Conservation (phyloP, 2,329 filamentous ascomycete genomes). For the Colletotrichum cuscutae region DNA sequence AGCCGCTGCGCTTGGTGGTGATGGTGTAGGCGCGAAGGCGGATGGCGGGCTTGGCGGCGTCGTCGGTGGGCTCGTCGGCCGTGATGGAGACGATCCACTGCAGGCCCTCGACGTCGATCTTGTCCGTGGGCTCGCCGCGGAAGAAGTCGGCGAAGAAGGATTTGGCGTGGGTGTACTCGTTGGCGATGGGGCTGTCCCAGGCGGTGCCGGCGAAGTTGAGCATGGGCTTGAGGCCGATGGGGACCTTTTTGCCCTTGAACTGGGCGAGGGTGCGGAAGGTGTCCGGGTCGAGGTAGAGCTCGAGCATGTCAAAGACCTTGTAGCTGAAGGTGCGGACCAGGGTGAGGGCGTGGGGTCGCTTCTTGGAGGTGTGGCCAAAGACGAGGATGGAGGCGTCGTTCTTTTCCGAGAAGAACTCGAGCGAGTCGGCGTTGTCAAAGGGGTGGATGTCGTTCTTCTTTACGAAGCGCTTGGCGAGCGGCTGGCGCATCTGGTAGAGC, state of each 20-base stretch:
- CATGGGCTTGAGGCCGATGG: conserved; percentile 88
- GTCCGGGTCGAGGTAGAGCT: conserved; percentile 83
- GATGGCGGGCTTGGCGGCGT: conserved; percentile 64
- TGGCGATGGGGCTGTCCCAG: conserved; percentile 83
- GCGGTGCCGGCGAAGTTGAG: conserved; percentile 89
- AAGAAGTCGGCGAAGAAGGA: conserved; percentile 91
- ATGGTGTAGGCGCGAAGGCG: conserved; percentile 87
- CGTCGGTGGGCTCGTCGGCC: conserved; percentile 69
- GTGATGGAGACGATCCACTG: conserved; percentile 89
- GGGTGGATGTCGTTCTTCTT: conserved; percentile 98
- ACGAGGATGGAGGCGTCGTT: conserved; percentile 91
- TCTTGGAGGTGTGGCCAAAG: conserved; percentile 90
- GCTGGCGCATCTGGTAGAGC: conserved; percentile 84
- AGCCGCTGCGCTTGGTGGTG: conserved; percentile 84
- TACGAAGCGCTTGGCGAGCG: conserved; percentile 88
- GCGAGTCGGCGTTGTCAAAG: conserved; percentile 87
- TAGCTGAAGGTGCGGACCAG: conserved; percentile 84
- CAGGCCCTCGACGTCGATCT: conserved; percentile 93
- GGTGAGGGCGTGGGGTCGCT: conserved; percentile 91
- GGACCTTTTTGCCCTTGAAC: conserved; percentile 81
- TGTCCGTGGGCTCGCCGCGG: conserved; percentile 76
- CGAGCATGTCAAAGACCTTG: conserved; percentile 94
- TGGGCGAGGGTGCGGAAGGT: conserved; percentile 76
- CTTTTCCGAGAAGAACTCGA: conserved; percentile 97
- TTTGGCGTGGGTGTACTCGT: conserved; percentile 88